Base-by-base conservation (phyloP, 1,284 basidiomycete genomes). In the Phellinidium pouzarii region DNA sequence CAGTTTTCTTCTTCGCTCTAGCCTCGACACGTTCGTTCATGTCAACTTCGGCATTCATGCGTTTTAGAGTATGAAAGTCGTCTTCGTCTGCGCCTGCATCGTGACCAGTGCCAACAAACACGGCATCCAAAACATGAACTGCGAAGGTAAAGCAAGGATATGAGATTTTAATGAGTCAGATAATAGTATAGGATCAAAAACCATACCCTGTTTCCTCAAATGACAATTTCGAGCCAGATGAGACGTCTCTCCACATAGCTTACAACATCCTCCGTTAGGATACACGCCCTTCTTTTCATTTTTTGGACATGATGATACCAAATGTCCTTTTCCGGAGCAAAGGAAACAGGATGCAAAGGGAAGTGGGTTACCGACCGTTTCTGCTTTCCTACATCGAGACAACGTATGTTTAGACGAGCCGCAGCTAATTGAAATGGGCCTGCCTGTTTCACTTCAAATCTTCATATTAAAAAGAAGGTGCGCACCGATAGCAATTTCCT, bases 291-390 rank as follows among this genome's bases (percentile, higher is more conserved):
- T 85, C 1, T 76, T 77, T 54, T 78, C 76, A 63, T 96, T 96
- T 61, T 87, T 70, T 0, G 90, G 87, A 67, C 94, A 97, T 17
- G 78, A 71, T 0, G 84, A 83, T 0, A 89, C 87, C 1, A 95
- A 75, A 63, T 95, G 92, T 0, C 92, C 92, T 59, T 78, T 80
- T 3, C 74, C 76, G 2, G 80, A 80, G 64, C 94, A 97, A 29
- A 97, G 87, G 64, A 93, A 97, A 68, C 94, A 97, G 1, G 86
- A 91, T 0, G 94, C 94, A 63, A 82, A 93, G 0, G 94, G 94
- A 2, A 94, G 76, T 1, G 87, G 86, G 59, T 88, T 76, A 12
- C 65, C 62, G n/a, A 77, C 72, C 64, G 91, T 77, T 8, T 74
- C 70, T 1, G 79, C 75, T 59, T 82, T 82, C 55, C 75, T 83